Percentiles rank a stretch among this genome's conserved stretches.
Evolutionary conservation across 371 early-diverging fungal genomes (phyloP).

Genomic region (Phascolomyces articulosus): DNA sequence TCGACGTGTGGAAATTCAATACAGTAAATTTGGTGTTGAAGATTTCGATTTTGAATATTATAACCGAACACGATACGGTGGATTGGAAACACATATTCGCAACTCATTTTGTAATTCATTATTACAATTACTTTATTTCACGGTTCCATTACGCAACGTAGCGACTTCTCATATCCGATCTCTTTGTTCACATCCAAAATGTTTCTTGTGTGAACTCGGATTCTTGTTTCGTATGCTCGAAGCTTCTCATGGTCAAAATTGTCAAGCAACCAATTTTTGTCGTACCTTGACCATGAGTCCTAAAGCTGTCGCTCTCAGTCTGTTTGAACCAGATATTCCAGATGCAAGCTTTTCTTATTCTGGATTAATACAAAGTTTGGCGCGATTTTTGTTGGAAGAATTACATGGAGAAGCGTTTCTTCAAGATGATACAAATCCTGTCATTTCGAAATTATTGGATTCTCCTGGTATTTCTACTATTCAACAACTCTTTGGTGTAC

Average conservation of each 20-base stretch:
- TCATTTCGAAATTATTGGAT: constrained; percentile 21
- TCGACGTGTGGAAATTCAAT: constrained; percentile 82
- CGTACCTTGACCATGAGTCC: constrained; percentile 66
- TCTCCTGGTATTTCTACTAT: constrained; percentile 51
- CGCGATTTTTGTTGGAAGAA: constrained; percentile 91
- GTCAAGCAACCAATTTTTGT: constrained; percentile 93
- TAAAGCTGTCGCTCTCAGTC: constrained; percentile 74
- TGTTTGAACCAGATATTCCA: constrained; percentile 83
- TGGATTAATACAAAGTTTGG: constrained; percentile 80
- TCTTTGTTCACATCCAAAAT: constrained; percentile 73
- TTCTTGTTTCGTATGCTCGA: constrained; percentile 92
- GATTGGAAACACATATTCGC: constrained; percentile 89
- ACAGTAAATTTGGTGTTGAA: constrained; percentile 91
- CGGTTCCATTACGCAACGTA: constrained; percentile 63
- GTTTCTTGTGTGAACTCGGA: constrained; percentile 90
- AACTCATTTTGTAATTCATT: constrained; percentile 91
- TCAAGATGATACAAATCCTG: constrained; percentile 24
- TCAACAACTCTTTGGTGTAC: constrained; percentile 77
- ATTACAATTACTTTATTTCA: constrained; percentile 84
- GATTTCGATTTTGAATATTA: constrained; percentile 97
- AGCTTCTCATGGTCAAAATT: constrained; percentile 87
- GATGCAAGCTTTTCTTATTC: constrained; percentile 65
- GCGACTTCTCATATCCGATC: constrained; percentile 76
- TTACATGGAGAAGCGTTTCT: constrained; percentile 67
- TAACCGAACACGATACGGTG: constrained; percentile 84